Conservation (phyloP, 257 asterid species). For the Lycium barbarum region DNA sequence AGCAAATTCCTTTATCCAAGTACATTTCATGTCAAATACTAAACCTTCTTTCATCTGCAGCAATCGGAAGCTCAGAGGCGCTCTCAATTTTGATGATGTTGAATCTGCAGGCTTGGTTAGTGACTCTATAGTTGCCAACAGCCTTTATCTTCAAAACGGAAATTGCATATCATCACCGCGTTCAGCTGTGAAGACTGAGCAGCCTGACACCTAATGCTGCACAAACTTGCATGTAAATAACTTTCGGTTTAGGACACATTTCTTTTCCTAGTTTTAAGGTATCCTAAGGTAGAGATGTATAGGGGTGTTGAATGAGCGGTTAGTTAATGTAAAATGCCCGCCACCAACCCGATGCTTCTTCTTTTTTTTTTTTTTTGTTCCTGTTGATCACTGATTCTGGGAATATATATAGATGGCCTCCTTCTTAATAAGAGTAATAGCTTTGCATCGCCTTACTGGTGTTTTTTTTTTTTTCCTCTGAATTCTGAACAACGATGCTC, state of each 20-base stretch:
- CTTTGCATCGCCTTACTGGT: background rate
- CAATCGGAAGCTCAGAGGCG: slow-evolving; percentile 70
- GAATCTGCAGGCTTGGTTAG: slow-evolving; percentile 89
- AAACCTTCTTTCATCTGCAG: slow-evolving; percentile 46
- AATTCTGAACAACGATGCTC: background rate
- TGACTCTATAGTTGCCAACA: slow-evolving; percentile 82
- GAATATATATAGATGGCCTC: background rate
- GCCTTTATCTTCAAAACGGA: slow-evolving; percentile 70
- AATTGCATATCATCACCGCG: slow-evolving; percentile 47
- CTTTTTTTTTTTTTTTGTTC: background rate
- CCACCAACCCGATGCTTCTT: slow-evolving; percentile 57
- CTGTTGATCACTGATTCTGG: slow-evolving; percentile 29
- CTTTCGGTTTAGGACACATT: background rate
- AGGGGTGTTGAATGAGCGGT: slow-evolving; percentile 66
- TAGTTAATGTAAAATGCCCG: slow-evolving; percentile 60
- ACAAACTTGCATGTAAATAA: slow-evolving; percentile 48
- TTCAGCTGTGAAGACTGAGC: slow-evolving; percentile 70
- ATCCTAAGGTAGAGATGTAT: slow-evolving; percentile 41
- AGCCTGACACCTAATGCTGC: slow-evolving; percentile 54
- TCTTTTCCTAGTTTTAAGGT: slow-evolving; percentile 39
- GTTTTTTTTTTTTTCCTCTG: background rate
- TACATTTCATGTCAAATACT: background rate
- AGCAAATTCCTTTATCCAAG: background rate
- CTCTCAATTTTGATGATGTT: slow-evolving; percentile 78
- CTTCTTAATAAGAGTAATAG: slow-evolving; percentile 8